Percentiles rank a stretch among this genome's conserved stretches.
phyloP scores from a whole-genome alignment of 805 yeast species.

The Yarrowia hollandica region DNA sequence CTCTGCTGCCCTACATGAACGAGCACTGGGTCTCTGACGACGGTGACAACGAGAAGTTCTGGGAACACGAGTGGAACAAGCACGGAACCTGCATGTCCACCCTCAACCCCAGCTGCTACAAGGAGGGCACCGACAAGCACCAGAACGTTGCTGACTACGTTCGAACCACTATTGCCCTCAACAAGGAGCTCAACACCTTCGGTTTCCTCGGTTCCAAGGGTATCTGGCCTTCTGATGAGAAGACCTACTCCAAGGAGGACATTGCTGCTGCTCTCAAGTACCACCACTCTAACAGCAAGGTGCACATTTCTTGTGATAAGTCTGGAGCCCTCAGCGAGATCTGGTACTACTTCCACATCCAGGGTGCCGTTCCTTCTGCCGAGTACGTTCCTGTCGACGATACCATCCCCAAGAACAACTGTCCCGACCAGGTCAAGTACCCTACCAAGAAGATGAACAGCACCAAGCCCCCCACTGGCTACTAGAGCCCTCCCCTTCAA shows the following conservation, averaged over 20 bases:
- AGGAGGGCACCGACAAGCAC: slow-evolving; percentile 35
- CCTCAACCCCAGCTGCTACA: slow-evolving; percentile 69
- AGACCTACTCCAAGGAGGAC: slow-evolving; percentile 54
- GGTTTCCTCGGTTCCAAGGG: slow-evolving; percentile 64
- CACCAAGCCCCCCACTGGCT: slow-evolving; percentile 5
- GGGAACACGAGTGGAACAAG: slow-evolving; percentile 92
- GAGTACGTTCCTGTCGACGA: slow-evolving; percentile 61
- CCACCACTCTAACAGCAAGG: slow-evolving; percentile 51
- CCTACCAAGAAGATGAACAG: slow-evolving; percentile 55
- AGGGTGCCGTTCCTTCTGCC: slow-evolving; percentile 71
- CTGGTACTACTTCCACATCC: slow-evolving; percentile 78
- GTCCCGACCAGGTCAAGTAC: slow-evolving; percentile 74
- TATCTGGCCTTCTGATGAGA: slow-evolving; percentile 63
- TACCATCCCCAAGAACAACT: slow-evolving; percentile 50
- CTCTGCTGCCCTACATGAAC: slow-evolving; percentile 57
- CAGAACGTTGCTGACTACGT: slow-evolving; percentile 67
- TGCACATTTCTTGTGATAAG: slow-evolving; percentile 57
- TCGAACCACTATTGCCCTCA: slow-evolving; percentile 58
- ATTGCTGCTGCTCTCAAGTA: slow-evolving; percentile 41
- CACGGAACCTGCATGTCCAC: slow-evolving; percentile 93
- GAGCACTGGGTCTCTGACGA: slow-evolving; percentile 71
- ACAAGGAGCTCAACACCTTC: slow-evolving; percentile 62
- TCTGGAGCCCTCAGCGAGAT: slow-evolving; percentile 55
- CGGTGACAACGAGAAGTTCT: slow-evolving; percentile 65
- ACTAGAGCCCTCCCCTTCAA: not conserved